Evolutionary conservation across 768 basidiomycete genomes (phyloP), one percentile per base, ranked within the genome.

Genomic region (Leccinum disarticulatum): DNA sequence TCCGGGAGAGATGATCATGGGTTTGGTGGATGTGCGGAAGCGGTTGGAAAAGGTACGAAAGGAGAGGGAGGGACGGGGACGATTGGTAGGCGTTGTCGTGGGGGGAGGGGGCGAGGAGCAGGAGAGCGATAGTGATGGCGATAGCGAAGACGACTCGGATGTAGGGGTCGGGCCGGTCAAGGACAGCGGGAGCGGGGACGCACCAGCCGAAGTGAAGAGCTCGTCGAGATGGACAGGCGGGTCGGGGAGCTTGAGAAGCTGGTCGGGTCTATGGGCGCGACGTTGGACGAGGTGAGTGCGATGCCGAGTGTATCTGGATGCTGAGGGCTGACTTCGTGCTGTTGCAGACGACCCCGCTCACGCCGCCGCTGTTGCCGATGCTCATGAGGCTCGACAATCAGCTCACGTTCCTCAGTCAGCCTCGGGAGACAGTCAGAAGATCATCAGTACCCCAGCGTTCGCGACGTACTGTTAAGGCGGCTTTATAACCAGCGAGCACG

Each of bases 381-480:
- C 81, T 98, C 55, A 83, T 84, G 17, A 85, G 91, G 48, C 84
- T 98, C 48, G 93, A 92, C 68, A 85, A 86, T 22, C 94, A 97
- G 70, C 78, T 98, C 25, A 84, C 87, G 7, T 80, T 98, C 15
- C 85, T 99, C 50, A 92, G 96, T 0, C 95, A 98, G 76, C 96
- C 97, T 0, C 87, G 95, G 15, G 11, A 13, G 3, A 43, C 7
- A 27, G 46, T 69, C 56, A 67, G 54, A 27, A 5, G 33, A 3
- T 0, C 8, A 13, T 22, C 25, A 2, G 10, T n/a, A 19, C 19
- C 9, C 8, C 10, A 17, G 3, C 0, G 17, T 3, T 6, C 8
- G 10, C 47, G 19, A 63, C 79, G 50, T 61, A 84, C 83, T 85
- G 53, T 70, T 63, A 2, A 85, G 65, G 1, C 78, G 30, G 84